Base-by-base conservation (phyloP, 768 basidiomycete species). In the Suillus plorans region DNA sequence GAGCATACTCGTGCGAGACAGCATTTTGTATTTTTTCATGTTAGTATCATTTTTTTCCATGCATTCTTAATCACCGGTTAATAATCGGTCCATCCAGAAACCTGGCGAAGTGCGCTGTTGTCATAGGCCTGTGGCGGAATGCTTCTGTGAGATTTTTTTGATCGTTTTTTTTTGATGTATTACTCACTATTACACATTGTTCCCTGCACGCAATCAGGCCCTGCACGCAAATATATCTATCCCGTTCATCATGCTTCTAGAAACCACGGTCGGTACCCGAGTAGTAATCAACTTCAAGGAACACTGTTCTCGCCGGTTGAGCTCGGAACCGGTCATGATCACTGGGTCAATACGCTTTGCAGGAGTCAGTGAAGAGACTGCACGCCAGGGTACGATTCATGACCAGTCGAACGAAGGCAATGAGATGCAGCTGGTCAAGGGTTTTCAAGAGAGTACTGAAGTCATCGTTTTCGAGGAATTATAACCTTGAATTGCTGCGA, bases 211-310 rank as follows among this genome's bases (percentile, higher is more conserved):
- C 13, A n/a, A 34, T 5, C 53, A 76, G 74, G 66, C 62, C 4
- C 45, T 70, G 25, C 71, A 73, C 36, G 73, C 75, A 16, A 76
- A 72, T n/a, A 64, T 77, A 58, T 76, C 72, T 37, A 61, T 73
- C 25, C 74, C 74, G 2, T 68, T 76, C 42, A 73, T 76, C 49
- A 76, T 76, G 74, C 59, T 76, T 13, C 66, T 74, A 22, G 76
- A 77, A 45, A 67, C 71, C 25, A 41, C 77, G 39, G 65, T 76
- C 14, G 76, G 74, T 0, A 76, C 74, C 25, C 66, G 74, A 37
- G 72, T 76, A 42, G 74, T 76, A 42, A 71, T 76, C 60, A 68
- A 71, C 37, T 75, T 77, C 56, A 76, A 74, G 2, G 74, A 72
- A 61, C 76, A 76, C 18, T 76, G 69, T 36, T 20, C 18, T 31